phyloP scores from a whole-genome alignment of 495 filamentous ascomycete genomes.

The Astrothelium subdiscretum region DNA sequence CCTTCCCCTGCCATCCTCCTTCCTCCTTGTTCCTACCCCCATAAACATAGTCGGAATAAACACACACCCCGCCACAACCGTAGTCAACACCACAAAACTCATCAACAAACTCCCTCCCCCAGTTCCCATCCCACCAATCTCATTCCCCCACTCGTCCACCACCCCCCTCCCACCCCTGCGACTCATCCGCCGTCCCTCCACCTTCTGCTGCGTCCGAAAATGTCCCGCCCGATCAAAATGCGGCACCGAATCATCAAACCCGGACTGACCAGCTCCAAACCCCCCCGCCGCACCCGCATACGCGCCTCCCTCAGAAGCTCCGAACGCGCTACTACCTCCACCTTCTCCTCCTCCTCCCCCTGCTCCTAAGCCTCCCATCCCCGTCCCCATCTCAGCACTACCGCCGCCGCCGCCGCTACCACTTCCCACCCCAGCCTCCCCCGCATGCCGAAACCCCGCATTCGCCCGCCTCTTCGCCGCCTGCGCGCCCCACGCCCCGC shows the following conservation, averaged over 20 bases:
- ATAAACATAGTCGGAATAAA: constrained; percentile 9
- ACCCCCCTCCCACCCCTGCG: constrained; percentile 18
- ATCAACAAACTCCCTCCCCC: constrained; percentile 31
- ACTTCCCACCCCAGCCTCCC: constrained; percentile 5
- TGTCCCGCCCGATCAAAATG: constrained; percentile 59
- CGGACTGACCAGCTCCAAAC: constrained; percentile 20
- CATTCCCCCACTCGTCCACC: constrained; percentile 19
- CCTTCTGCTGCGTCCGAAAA: constrained; percentile 52
- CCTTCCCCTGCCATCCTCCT: constrained; percentile 7
- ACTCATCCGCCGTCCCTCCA: constrained; percentile 37
- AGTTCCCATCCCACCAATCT: constrained; percentile 5
- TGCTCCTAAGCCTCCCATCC: constrained; percentile 9
- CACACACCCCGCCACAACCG: constrained; percentile 16
- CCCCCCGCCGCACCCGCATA: constrained; percentile 19
- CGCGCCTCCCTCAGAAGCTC: constrained; percentile 6
- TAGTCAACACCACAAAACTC: constrained; percentile 33
- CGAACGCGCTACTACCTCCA: neutral
- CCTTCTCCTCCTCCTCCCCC: constrained; percentile 29
- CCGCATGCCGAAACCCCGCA: neutral
- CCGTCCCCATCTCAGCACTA: neutral
- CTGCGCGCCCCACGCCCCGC: constrained; percentile 58
- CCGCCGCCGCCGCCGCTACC: neutral
- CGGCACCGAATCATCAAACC: constrained; percentile 39
- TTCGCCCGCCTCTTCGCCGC: constrained; percentile 31
- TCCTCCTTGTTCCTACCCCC: constrained; percentile 2